Conservation (phyloP, 352 stramenopile genomes). For the Phytophthora meadii region DNA sequence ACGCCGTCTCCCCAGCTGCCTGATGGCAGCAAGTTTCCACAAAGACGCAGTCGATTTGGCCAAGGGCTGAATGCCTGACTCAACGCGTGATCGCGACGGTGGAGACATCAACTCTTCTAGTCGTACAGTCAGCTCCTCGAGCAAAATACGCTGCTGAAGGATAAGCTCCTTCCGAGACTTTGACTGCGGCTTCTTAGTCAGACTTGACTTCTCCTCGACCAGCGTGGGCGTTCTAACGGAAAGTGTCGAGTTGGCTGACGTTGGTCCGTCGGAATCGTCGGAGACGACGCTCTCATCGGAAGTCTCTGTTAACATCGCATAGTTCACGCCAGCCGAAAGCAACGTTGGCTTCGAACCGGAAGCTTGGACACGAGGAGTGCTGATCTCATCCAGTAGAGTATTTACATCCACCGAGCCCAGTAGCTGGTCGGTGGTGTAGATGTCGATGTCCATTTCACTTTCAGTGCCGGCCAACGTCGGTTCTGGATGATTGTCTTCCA, state of each 20-base stretch:
- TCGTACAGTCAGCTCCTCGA: constrained; percentile 3
- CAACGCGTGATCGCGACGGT: neutral
- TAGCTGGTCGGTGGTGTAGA: constrained; percentile 1
- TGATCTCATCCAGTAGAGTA: neutral
- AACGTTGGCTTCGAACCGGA: no score
- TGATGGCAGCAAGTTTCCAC: constrained; percentile 27
- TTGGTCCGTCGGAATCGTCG: neutral
- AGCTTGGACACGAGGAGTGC: neutral
- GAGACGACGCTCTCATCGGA: neutral
- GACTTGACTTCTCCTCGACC: neutral
- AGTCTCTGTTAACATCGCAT: neutral
- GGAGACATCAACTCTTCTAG: neutral
- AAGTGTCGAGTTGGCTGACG: neutral
- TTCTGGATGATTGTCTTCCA: no score
- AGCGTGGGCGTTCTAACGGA: neutral
- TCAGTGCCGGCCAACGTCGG: neutral
- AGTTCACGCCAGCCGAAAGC: no score
- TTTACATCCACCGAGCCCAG: constrained; percentile 10
- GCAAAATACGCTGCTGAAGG: neutral
- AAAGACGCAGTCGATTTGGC: neutral
- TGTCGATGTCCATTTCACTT: constrained; percentile 6
- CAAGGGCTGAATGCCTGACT: neutral
- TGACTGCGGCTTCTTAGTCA: neutral
- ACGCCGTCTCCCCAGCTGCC: constrained; percentile 19
- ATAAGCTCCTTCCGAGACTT: constrained; percentile 22